Evolutionary conservation across 768 basidiomycete species (phyloP).

Genomic region (Leccinum subgranulosum): DNA sequence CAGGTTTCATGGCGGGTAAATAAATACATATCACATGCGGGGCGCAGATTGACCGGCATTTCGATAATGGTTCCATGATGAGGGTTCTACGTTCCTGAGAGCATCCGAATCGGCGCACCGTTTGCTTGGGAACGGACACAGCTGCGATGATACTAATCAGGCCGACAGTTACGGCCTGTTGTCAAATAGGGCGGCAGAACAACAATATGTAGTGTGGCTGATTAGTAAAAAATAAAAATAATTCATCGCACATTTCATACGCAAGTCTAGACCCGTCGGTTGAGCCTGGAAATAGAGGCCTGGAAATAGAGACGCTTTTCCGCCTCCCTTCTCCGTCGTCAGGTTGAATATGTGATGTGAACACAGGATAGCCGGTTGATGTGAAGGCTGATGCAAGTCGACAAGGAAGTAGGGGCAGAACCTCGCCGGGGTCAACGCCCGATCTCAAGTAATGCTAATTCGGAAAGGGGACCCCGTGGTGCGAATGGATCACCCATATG

Average conservation of each 20-base stretch:
- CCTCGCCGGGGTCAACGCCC: neutral
- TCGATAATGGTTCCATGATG: neutral
- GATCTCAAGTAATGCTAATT: neutral
- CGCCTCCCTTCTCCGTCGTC: neutral
- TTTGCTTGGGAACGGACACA: slow-evolving; percentile 2
- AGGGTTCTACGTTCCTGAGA: neutral
- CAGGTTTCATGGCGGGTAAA: neutral
- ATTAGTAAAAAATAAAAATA: neutral
- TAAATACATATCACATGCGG: neutral
- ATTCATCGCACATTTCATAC: neutral
- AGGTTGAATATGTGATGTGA: neutral
- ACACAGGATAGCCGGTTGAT: too few species aligned
- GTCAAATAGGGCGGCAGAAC: neutral
- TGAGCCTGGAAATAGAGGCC: too few species aligned
- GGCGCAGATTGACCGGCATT: neutral
- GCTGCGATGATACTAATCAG: neutral
- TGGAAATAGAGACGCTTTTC: neutral
- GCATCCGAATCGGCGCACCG: neutral
- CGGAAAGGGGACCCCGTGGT: neutral
- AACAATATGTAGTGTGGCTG: neutral
- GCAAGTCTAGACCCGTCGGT: neutral
- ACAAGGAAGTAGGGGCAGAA: neutral
- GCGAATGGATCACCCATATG: neutral
- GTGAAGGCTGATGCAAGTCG: neutral
- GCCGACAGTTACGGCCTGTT: neutral